These are phyloP conservation scores for Lasiosphaeria ovina DNA, from an alignment of 495 filamentous ascomycete genomes.

Conservation along the genomic window DNA sequence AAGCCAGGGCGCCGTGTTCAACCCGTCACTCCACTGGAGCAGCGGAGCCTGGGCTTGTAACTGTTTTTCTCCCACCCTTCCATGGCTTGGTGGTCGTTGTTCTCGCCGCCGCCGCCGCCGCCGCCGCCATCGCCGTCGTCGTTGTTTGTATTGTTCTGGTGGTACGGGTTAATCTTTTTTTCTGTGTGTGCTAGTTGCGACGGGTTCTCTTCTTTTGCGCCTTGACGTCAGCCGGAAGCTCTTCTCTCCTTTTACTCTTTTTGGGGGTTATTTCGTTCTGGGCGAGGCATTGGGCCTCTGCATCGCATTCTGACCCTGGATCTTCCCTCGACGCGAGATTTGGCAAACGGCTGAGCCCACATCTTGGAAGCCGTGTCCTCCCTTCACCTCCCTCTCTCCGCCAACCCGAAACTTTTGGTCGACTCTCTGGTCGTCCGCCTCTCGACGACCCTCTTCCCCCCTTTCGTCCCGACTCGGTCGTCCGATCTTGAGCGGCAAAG, in stretches of 20 bases:
- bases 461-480: background rate
- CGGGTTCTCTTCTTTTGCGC: background rate
- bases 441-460: slow-evolving; percentile 1
- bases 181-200: background rate
- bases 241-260: background rate
- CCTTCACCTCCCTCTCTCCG: background rate
- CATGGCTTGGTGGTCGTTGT: slow-evolving; percentile 4
- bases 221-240: background rate
- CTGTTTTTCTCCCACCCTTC: slow-evolving; percentile 5
- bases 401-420: background rate
- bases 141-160: slow-evolving; percentile 4
- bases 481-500: background rate
- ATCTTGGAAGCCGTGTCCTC: background rate
- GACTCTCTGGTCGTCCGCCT: background rate
- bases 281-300: background rate
- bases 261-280: background rate
- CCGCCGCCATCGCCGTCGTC: background rate
- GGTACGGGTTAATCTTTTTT: background rate
- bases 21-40: background rate
- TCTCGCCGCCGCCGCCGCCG: background rate
- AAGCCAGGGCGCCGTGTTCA: background rate
- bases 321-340: slow-evolving; percentile 6
- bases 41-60: slow-evolving; percentile 5
- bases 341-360: background rate
- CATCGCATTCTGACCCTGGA: background rate